These are phyloP conservation scores for Clavariopsis aquatica DNA, from an alignment of 495 filamentous ascomycete genomes.

Conservation along the genomic window DNA sequence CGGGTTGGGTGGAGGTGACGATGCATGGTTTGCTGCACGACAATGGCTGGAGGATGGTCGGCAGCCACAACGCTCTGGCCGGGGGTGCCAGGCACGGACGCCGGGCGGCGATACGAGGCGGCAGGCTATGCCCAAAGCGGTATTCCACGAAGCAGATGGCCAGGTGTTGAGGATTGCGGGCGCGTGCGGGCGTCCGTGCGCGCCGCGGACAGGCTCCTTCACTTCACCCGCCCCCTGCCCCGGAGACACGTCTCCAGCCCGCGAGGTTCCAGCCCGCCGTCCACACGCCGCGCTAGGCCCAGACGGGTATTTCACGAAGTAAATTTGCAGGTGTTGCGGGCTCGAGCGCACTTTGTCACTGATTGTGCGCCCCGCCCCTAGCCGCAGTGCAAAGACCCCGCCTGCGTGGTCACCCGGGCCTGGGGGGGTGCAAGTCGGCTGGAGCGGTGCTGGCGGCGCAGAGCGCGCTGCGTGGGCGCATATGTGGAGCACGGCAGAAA, in stretches of 20 bases:
- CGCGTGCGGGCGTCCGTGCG: not conserved
- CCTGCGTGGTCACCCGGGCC: too few species aligned
- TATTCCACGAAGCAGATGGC: constrained; percentile 26
- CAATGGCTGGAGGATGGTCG: not conserved
- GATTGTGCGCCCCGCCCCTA: not conserved
- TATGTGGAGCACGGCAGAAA: too few species aligned
- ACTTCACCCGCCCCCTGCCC: not conserved
- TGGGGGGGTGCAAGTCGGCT: not conserved
- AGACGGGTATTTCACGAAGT: constrained; percentile 12
- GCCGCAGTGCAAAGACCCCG: not conserved
- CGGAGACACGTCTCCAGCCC: not conserved
- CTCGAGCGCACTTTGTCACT: not conserved
- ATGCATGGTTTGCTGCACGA: constrained; percentile 23
- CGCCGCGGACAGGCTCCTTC: constrained; percentile 6
- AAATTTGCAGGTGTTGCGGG: constrained; percentile 10
- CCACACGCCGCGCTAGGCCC: not conserved
- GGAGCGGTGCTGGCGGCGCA: not conserved
- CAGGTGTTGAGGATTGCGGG: constrained; percentile 23
- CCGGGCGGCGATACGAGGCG: constrained; percentile 3
- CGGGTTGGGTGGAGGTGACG: constrained; percentile 1
- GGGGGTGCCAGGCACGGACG: constrained; percentile 17
- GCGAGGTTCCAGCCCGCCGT: not conserved
- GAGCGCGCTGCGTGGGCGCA: not conserved
- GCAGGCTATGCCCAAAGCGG: constrained; percentile 15
- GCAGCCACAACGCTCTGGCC: constrained; percentile 20